Base-by-base conservation (phyloP, 192 early-diverging fungal genomes). In the Linnemannia schmuckeri region DNA sequence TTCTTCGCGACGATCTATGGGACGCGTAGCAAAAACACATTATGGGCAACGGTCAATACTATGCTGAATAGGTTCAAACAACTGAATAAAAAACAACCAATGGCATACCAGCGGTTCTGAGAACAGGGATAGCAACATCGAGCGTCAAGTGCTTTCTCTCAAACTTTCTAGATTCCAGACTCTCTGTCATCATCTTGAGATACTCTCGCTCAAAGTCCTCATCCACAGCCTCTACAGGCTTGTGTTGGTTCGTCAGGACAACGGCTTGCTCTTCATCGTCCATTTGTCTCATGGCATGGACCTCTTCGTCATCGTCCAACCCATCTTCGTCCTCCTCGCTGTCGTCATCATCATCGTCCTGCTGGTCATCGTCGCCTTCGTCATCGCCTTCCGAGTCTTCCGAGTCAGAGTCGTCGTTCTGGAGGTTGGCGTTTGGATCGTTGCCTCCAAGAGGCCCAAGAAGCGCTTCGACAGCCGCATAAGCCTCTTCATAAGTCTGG, bases 201-300 rank as follows among this genome's bases (percentile, higher is more conserved):
- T 97, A 97, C 82, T 98, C 97, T 72, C 92, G 89, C 72, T 99
- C 97, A 92, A 99, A 97, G 49, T 95, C 92, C 33, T 97, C 95
- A 69, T 97, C 98, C 20, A 96, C 93, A 76, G 95, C 94, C 70
- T 94, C 91, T 4, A 93, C 91, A 20, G 93, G 86, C 71, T 91
- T 85, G 54, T 90, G 90, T 76, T 93, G 88, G 63, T 94, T 91
- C 22, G 92, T 91, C 37, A 95, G 90, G 10, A 96, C 90, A 54
- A 96, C 91, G 17, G 94, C 94, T 63, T 93, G 94, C 63, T 97
- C 96, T 55, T 96, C 92, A 7, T 92, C 96, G 49, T 93, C 89
- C 82, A 73, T 85, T 82, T 75, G 75, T 66, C 66, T 72, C 71
- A 82, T 79, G 35, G 79, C 79, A 78, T 87, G 85, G 24, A 41